Evolutionary conservation across 2,329 filamentous ascomycete genomes (phyloP), one percentile per base, ranked within the genome.

Genomic region (Botrytis byssoidea): DNA sequence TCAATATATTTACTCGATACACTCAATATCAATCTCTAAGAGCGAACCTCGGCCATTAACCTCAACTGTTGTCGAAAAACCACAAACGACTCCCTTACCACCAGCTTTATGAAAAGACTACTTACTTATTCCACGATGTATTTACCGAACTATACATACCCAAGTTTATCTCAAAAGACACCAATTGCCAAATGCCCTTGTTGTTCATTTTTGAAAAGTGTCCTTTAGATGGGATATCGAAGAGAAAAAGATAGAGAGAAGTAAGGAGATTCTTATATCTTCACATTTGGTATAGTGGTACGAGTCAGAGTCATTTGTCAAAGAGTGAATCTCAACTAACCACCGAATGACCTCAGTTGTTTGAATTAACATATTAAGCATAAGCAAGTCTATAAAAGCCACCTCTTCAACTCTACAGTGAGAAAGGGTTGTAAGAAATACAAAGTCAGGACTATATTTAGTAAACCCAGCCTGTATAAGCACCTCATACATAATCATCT

Each of bases 341-440:
- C 48, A 51, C 48, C 25, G 1, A 25, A n/a, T n/a, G 6, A 51
- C 25, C 48, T 3, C 48, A n/a, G 5, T 51, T 4, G 3, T 51
- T 4, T 1, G 48, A 1, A 51, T 14, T 6, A n/a, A n/a, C 22
- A 51, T 14, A 14, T 14, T 5, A 16, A 51, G 0, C 44, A 20
- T 8, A 44, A 8, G 42, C 1, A 46, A 46, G 8, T 46, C 7
- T 46, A 9, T 2, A 22, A 22, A 46, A 46, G 3, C 20, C 20
- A 22, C 20, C 44, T 46, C 20, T 46, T 2, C 44, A 46, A 22
- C 44, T 1, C 5, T 22, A 10, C 4, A 1, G 0, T 9, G 0
- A 51, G 0, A 46, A 0, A 51, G 4, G 25, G 0, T 51, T 51
- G 4, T 4, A n/a, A n/a, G 4, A 48, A 51, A 12, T 5, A 3